phyloP scores from a whole-genome alignment of 805 yeast species.

The Schwanniomyces yamadae region DNA sequence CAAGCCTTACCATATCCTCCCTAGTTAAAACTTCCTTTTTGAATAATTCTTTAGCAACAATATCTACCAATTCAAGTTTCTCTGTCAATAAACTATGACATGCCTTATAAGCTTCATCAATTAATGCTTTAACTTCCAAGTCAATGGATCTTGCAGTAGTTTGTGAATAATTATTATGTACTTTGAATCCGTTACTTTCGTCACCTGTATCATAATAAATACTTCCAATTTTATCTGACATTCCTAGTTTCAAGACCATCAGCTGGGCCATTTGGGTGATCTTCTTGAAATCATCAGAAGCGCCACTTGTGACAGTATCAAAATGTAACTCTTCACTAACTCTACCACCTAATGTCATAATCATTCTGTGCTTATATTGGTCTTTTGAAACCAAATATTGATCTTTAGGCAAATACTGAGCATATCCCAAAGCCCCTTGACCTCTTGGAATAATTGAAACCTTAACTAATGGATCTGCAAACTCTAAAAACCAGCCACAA shows the following conservation, averaged over 20 bases:
- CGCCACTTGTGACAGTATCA: constrained; percentile 86
- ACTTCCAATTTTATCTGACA: constrained; percentile 80
- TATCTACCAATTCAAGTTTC: constrained; percentile 58
- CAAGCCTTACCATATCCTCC: constrained; percentile 71
- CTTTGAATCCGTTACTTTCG: constrained; percentile 49
- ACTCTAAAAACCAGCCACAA: constrained; percentile 88
- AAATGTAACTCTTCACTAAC: constrained; percentile 90
- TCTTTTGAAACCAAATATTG: constrained; percentile 73
- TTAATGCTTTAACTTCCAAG: constrained; percentile 63
- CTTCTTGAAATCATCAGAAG: constrained; percentile 88
- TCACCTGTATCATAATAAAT: constrained; percentile 53
- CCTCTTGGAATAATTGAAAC: constrained; percentile 96
- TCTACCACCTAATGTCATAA: constrained; percentile 93
- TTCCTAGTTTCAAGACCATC: constrained; percentile 86
- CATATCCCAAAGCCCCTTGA: constrained; percentile 93
- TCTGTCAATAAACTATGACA: constrained; percentile 59
- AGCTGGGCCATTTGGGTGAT: constrained; percentile 85
- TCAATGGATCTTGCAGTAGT: constrained; percentile 68
- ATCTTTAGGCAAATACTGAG: constrained; percentile 91
- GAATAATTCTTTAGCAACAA: constrained; percentile 72
- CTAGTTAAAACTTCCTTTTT: constrained; percentile 77
- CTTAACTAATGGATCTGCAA: constrained; percentile 87
- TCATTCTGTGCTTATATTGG: constrained; percentile 80
- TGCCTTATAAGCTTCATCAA: constrained; percentile 60
- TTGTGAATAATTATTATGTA: constrained; percentile 67